Base-by-base conservation (phyloP, 2,329 filamentous ascomycete genomes). In the Plectosphaerella sp. region DNA sequence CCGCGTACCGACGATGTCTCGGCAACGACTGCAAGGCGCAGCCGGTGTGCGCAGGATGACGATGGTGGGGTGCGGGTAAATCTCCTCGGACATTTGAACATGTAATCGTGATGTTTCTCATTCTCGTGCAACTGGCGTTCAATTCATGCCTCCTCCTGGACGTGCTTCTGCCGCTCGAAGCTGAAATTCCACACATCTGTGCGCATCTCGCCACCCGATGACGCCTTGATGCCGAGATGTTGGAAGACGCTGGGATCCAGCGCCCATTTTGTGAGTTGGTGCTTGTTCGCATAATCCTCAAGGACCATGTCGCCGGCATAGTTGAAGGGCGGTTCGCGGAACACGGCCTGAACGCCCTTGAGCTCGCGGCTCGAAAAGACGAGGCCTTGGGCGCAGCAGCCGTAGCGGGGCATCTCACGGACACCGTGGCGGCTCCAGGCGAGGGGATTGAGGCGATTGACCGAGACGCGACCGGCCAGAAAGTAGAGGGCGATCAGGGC, bases 361-460 rank as follows among this genome's bases (percentile, higher is more conserved):
- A 71, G 52, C 15, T 71, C 64, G 2, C 61, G 61, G 7, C 56
- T 52, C 4, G 69, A 66, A 37, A 69, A 68, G 3, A 71, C 62
- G 2, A 71, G 56, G 1, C 69, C 69, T 51, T 72, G 69, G 0
- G 69, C 64, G 51, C 69, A 72, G 53, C 69, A 72, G 1, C 69
- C 69, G 42, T 70, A 71, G 5, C 61, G 59, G 11, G 66, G 63
- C 68, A 72, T 72, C 57, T 67, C 62, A 7, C 64, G 61, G 0
- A 68, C 62, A 20, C 61, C 65, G 15, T 37, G 41, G 28, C 56
- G 4, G 48, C 25, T 18, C 33, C 28, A 48, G 10, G 58, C 2
- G n/a, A 59, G 15, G 2, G 60, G 49, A 52, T 56, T 61, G 6
- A 68, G 15, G 14, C 66, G 61, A 18, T 59, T 54, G 4, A 62